Evolutionary conservation across 495 filamentous ascomycete genomes (phyloP).

Genomic region (Rhypophila decipiens): DNA sequence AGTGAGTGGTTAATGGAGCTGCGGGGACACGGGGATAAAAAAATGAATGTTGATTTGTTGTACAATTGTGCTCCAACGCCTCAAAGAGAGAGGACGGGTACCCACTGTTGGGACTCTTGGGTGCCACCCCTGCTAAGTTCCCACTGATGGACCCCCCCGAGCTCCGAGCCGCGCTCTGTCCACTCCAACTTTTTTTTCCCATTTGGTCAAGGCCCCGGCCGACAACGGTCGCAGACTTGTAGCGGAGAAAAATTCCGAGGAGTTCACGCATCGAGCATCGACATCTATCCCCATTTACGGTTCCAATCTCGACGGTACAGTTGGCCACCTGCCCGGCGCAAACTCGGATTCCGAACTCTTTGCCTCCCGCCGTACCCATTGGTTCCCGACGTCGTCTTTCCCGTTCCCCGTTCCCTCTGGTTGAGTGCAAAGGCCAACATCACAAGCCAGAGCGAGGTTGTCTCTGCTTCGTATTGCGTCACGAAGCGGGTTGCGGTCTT

Average conservation of each 20-base stretch:
- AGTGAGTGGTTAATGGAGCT: too few relatives aligned
- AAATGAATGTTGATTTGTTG: too few relatives aligned
- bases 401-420: too few relatives aligned
- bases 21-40: too few relatives aligned
- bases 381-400: neutral
- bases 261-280: conserved; percentile 2
- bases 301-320: conserved; percentile 5
- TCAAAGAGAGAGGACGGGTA: too few relatives aligned
- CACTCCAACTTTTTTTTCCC: conserved; percentile 4
- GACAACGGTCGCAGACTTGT: conserved; percentile 22
- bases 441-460: too few relatives aligned
- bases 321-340: neutral
- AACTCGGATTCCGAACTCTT: neutral
- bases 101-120: too few relatives aligned
- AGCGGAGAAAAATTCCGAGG: conserved; percentile 8
- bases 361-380: neutral
- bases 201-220: conserved; percentile 6
- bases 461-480: conserved; percentile 2
- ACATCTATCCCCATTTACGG: neutral
- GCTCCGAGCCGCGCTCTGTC: conserved; percentile 1
- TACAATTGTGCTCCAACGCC: too few relatives aligned
- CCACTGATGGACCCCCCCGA: conserved; percentile 1
- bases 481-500: neutral
- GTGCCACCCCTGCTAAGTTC: neutral
- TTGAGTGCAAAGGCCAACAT: too few relatives aligned